Evolutionary conservation across 2,329 filamentous ascomycete species (phyloP).

Genomic region (Colletotrichum sansevieriae): DNA sequence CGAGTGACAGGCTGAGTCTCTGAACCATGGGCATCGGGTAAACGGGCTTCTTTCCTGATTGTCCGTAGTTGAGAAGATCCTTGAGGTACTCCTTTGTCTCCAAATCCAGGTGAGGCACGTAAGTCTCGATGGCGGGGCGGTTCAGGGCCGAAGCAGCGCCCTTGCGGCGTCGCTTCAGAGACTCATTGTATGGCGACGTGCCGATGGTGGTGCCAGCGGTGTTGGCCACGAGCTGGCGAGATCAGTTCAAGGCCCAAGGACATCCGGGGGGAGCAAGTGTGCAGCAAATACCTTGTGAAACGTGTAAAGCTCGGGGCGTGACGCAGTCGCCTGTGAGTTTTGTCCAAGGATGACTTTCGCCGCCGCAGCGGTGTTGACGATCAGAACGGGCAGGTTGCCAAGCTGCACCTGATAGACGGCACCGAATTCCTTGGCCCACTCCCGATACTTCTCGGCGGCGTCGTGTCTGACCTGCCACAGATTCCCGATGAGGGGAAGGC

Average conservation of each 20-base stretch:
- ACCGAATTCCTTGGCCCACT: conserved; percentile 48
- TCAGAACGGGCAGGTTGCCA: conserved; percentile 69
- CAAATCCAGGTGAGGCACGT: conserved; percentile 66
- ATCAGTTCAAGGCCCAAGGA: not conserved
- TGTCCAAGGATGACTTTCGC: conserved; percentile 75
- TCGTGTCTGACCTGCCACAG: conserved; percentile 66
- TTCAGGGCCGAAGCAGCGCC: conserved; percentile 76
- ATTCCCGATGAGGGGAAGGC: conserved; percentile 68
- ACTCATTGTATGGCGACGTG: conserved; percentile 77
- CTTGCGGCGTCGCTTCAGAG: conserved; percentile 74
- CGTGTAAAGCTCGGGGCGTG: conserved; percentile 74
- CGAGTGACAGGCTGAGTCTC: conserved; percentile 74
- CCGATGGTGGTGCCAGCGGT: conserved; percentile 62
- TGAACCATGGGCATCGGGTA: conserved; percentile 74
- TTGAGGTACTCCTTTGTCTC: conserved; percentile 70
- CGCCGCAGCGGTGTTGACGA: conserved; percentile 75
- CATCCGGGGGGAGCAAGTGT: no score
- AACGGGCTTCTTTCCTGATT: conserved; percentile 66
- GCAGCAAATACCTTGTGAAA: conserved; percentile 56
- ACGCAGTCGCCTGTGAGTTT: conserved; percentile 75
- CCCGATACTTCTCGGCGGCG: conserved; percentile 49
- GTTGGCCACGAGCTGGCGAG: conserved; percentile 59
- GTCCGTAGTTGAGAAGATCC: conserved; percentile 69
- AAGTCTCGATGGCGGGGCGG: conserved; percentile 73
- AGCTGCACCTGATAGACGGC: conserved; percentile 52